Base-by-base conservation (phyloP, 176 grass and related monocot species). In the Oryza officinalis region DNA sequence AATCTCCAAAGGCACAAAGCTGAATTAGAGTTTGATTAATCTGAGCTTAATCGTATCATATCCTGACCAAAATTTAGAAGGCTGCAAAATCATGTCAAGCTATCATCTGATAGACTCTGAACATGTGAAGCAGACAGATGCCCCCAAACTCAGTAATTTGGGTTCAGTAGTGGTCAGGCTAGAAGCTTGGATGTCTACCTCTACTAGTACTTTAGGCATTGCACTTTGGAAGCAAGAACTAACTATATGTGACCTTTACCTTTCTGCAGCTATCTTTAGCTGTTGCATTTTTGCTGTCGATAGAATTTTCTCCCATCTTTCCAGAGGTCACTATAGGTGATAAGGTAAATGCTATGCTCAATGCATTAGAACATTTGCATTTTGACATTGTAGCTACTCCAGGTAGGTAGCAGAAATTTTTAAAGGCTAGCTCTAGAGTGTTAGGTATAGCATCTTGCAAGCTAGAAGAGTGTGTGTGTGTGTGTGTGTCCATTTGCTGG, bases 141-240 rank as follows among this genome's bases (percentile, higher is more conserved):
- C 54, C 61, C 78, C 45, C 84, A 83, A 74, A 77, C 74, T 69
- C 80, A 63, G 84, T 71, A 79, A 86, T 33, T 83, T 68, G 74
- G 84, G 22, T 47, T 65, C 84, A 74, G 75, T 17, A 74, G 37
- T 74, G 52, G 14, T 61, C 40, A 90, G 75, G 46, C 80, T 86
- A 79, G 79, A 90, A 90, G 73, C 74, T 90, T 86, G 74, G 74
- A 63, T 83, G 25, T 12, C 69, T 86, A 85, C 82, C 84, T 63
- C 84, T 83, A 67, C 73, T 57, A 50, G 50, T 47, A 10, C 82
- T 85, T 76, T 85, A 86, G 79, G 49, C 12, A 31, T 65, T 74
- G 79, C 74, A 87, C 75, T 86, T 86, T 86, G 61, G 80, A 83
- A 86, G 74, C 84, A 86, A 79, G 74, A 79, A 89, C 78, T 66